Evolutionary conservation across 2,329 filamentous ascomycete genomes (phyloP), one percentile per base, ranked within the genome.

Genomic region (Trichophyton simii): DNA sequence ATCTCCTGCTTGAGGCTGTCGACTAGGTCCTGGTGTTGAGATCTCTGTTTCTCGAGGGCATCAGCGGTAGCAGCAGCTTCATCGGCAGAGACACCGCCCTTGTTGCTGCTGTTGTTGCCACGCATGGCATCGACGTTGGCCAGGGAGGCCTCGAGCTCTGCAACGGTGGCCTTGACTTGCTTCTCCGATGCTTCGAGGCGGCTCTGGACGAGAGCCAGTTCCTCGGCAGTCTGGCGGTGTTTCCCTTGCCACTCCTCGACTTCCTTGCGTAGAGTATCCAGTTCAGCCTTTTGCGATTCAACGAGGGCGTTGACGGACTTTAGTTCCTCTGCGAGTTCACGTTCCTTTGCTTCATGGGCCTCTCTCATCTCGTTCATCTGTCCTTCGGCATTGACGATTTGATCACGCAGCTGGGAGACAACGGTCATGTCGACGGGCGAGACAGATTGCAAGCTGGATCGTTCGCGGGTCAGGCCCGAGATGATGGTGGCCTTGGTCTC

Each of bases 401-500:
- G 91, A 65, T 95, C 89, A 63, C 89, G 87, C 77, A 99, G 83
- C 15, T 86, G 87, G 3, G 89, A 87, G 36, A 97, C 87, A 65
- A 96, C 86, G 0, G 89, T 91, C 72, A 96, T 95, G 70, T 99
- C 94, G 70, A 96, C 86, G 6, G 91, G 88, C 25, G 88, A 87
- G 1, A 81, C 80, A 72, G 80, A 82, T 72, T 92, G 90, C 76
- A 96, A 81, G 75, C 91, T 96, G 2, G 90, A 92, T 63, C 95
- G 82, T 74, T 99, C 95, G 60, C 94, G 87, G 2, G 94, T 95
- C 65, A 99, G 80, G 5, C 94, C 94, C 34, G 90, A 89, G 67
- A 99, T 97, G 70, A 99, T 91, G 34, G 89, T 89, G 79, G 92
- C 91, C 82, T 99, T 99, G 65, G 83, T 86, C 71, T 99, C 94